Percentiles rank a stretch among this genome's conserved stretches.
Conservation (phyloP, 192 early-diverging fungal genomes). For the Backusella liffmaniae region DNA sequence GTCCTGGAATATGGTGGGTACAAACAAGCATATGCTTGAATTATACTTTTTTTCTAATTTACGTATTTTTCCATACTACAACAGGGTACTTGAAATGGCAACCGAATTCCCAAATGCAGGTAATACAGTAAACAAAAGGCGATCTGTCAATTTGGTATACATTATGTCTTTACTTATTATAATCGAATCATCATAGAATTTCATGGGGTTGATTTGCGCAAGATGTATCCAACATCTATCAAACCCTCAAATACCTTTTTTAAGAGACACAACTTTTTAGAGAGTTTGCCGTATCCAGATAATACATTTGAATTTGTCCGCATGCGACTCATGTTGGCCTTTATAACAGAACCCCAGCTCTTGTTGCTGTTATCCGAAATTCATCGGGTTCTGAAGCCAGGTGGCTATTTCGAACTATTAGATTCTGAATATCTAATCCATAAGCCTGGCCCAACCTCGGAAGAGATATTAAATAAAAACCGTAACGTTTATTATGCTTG, state of each 20-base stretch:
- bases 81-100: conserved; percentile 35
- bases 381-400: conserved; percentile 26
- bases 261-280: conserved; percentile 17
- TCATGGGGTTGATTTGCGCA: conserved; percentile 29
- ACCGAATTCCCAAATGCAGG: conserved; percentile 23
- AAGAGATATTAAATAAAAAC: conserved; percentile 6
- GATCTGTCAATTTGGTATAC: not conserved
- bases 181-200: conserved; percentile 12
- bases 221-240: conserved; percentile 19
- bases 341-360: conserved; percentile 9
- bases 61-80: not conserved
- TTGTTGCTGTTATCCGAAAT: conserved; percentile 15
- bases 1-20: conserved; percentile 20
- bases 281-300: conserved; percentile 29
- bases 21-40: not conserved
- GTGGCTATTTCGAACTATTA: conserved; percentile 27
- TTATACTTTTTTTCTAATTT: not conserved
- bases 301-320: conserved; percentile 34
- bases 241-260: conserved; percentile 33
- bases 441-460: conserved; percentile 12
- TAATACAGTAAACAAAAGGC: not conserved
- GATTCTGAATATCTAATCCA: conserved; percentile 25
- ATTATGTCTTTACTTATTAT: not conserved
- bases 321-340: conserved; percentile 10
- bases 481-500: not conserved